phyloP scores from a whole-genome alignment of 345 rosid species.

The Euphorbia lathyris region DNA sequence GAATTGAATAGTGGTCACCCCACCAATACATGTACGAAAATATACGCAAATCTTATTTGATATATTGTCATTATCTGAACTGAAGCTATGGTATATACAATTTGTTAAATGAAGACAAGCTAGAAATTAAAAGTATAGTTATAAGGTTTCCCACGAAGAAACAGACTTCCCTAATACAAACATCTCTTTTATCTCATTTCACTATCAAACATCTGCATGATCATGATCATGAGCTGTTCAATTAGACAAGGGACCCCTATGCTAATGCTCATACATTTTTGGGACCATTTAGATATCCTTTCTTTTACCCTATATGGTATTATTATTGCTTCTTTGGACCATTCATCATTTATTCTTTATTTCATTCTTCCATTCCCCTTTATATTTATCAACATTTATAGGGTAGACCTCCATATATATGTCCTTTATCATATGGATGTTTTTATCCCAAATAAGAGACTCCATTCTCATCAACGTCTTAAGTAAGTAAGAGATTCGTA shows the following conservation, averaged over 20 bases:
- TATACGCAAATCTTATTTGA: not conserved
- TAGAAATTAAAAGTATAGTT: not conserved
- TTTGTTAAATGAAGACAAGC: not conserved
- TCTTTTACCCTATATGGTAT: not conserved
- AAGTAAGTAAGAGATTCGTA: no score
- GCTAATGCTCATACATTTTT: no score
- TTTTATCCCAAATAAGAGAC: no score
- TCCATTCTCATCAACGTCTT: no score
- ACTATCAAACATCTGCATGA: conserved; percentile 16
- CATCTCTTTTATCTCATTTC: conserved; percentile 14
- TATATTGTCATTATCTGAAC: not conserved
- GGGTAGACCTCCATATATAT: no score
- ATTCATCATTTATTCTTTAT: no score
- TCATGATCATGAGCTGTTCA: not conserved
- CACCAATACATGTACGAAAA: not conserved
- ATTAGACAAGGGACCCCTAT: conserved; percentile 5
- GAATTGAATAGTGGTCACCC: not conserved
- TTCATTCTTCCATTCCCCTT: no score
- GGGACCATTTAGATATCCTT: conserved; percentile 21
- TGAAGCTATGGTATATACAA: no score
- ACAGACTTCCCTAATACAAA: conserved; percentile 33
- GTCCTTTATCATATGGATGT: no score
- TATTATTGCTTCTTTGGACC: not conserved
- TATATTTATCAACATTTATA: no score
- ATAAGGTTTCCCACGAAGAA: conserved; percentile 37